Base-by-base conservation (phyloP, 257 asterid species). In the Salvia hispanica region DNA sequence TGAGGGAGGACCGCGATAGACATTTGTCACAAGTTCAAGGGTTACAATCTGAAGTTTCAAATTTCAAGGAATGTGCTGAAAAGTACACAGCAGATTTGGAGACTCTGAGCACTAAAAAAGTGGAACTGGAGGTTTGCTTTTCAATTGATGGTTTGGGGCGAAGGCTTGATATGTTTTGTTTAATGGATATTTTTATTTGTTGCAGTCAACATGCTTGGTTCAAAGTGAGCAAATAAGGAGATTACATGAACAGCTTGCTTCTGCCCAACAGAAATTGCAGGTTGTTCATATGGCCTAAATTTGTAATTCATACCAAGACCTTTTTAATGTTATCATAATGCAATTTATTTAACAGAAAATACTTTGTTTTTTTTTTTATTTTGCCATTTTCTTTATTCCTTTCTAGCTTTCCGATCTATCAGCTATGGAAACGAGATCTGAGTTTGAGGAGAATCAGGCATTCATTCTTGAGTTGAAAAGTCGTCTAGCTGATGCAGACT, bases 401-500 rank as follows among this genome's bases (percentile, higher is more conserved):
- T 14, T 62, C 60, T 52, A 94, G 99, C 76, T 84, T 69, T 87
- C 96, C 43, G 86, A 87, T 72, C 52, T 76, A 70, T 91, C 98
- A 12, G 85, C 77, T 3, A 52, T 82, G 78, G 89, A 82, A 71
- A 88, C 96, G 45, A 83, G 85, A 62, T 72, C 87, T 58, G 96
- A 80, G 69, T 89, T 71, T 76, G 97, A 91, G 80, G 86, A 77
- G 62, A 94, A 86, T 70, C 80, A 82, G 61, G 63, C 76, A 44
- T 52, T 77, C 39, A 81, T 87, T 21, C 21, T 31, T 58, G 92
- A 91, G 62, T 69, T 95, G 56, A 84, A 81, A 39, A 79, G 28
- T 64, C 96, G 95, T 11, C 84, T 95, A 16, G 86, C 86, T 48
- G 96, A 89, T 33, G 95, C 99, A 13, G 99, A 95, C 61, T 50